Percentiles rank a stretch among this genome's conserved stretches.
These are phyloP conservation scores for Pyrenophora graminea DNA, from an alignment of 2,329 filamentous ascomycete genomes.

Conservation along the genomic window DNA sequence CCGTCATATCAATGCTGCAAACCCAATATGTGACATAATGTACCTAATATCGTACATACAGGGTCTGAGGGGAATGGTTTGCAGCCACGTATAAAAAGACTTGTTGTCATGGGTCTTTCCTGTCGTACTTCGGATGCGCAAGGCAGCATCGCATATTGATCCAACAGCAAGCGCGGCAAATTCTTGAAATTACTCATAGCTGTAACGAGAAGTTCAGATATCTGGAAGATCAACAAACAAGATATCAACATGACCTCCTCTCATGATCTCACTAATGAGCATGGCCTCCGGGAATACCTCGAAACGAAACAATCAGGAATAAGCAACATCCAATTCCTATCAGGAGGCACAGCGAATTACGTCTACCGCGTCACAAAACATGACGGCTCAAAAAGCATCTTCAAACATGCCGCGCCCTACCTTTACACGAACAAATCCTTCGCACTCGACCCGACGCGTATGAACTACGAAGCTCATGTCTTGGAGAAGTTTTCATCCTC, in stretches of 20 bases:
- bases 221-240: not conserved
- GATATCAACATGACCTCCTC: not conserved
- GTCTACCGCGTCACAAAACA: conserved; percentile 36
- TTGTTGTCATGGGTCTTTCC: too few species aligned
- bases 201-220: not conserved
- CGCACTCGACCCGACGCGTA: conserved; percentile 33
- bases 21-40: not conserved
- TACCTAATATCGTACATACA: not conserved
- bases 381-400: conserved; percentile 25
- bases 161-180: not conserved
- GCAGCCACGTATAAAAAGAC: not conserved
- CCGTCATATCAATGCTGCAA: conserved; percentile 13
- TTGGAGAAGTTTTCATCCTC: conserved; percentile 22
- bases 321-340: conserved; percentile 24
- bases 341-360: conserved; percentile 44
- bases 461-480: conserved; percentile 42
- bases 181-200: not conserved
- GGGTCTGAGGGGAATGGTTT: not conserved
- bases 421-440: conserved; percentile 30
- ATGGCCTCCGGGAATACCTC: conserved; percentile 31
- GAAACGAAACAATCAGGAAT: not conserved
- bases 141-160: not conserved
- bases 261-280: conserved; percentile 23
- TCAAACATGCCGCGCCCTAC: conserved; percentile 45
- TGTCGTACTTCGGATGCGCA: too few species aligned